These are phyloP conservation scores for Kockovaella imperatae DNA, from an alignment of 768 basidiomycete genomes.

Conservation along the genomic window DNA sequence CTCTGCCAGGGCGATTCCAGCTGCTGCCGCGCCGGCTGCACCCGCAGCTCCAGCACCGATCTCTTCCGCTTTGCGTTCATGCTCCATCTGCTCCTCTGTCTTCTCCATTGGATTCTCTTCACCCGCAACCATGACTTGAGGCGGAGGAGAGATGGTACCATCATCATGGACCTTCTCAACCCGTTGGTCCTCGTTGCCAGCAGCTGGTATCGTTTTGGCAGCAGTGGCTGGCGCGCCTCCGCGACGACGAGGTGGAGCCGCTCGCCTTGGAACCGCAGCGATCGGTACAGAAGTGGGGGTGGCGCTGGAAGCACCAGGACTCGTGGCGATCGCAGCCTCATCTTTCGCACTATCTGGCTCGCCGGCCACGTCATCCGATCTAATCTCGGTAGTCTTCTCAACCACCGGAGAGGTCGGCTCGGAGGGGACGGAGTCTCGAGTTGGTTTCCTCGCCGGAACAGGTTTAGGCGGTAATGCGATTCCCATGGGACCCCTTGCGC, in stretches of 20 bases:
- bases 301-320: conserved; percentile 7
- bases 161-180: conserved; percentile 51
- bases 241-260: conserved; percentile 58
- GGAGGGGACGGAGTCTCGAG: conserved; percentile 6
- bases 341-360: conserved; percentile 1
- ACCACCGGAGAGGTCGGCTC: conserved; percentile 5
- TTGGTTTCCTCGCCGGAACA: conserved; percentile 57
- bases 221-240: conserved; percentile 6
- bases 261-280: conserved; percentile 63
- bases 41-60: conserved; percentile 27
- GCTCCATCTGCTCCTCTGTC: conserved; percentile 23
- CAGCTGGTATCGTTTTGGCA: conserved; percentile 6
- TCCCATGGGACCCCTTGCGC: conserved; percentile 53
- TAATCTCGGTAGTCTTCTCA: conserved; percentile 3
- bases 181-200: conserved; percentile 4
- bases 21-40: conserved; percentile 36
- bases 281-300: conserved; percentile 56
- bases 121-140: conserved; percentile 31
- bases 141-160: conserved; percentile 39
- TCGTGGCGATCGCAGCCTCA: not conserved
- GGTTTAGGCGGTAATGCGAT: conserved; percentile 64
- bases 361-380: not conserved
- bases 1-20: conserved; percentile 39
- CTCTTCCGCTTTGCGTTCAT: conserved; percentile 26
- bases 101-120: conserved; percentile 36